Evolutionary conservation across 345 rosid genomes (phyloP), one percentile per base, ranked within the genome.

Genomic region (Geranium rotundifolium): DNA sequence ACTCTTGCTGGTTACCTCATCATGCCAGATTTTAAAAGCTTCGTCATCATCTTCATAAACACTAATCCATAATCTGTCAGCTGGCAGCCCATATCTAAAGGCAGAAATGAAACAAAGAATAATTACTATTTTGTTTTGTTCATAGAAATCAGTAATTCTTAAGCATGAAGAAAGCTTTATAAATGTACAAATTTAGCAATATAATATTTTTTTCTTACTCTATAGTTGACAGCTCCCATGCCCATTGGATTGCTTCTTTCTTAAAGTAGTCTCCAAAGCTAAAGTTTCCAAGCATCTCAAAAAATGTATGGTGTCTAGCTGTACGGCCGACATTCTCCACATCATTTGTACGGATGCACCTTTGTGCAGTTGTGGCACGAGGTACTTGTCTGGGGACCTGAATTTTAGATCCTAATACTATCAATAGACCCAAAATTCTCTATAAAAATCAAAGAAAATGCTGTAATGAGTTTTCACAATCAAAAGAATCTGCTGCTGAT

Each of bases 211-310:
- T 58, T 63, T 61, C 87, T 76, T 82, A 86, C 93, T 83, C 95
- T 50, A 29, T 61, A 5, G 91, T 89, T 49, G 98, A 92, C 61
- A 92, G 85, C 81, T 92, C 98, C 98, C 96, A 92, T 19, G 98
- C 96, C 95, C 98, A 89, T 66, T 63, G 76, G 56, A 92, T 87
- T 17, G 98, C 98, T 62, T 92, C 96, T 72, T 73, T 84, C 81
- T 89, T 92, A 73, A 92, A 89, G 77, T 92, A 92, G 75, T 92
- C 98, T 57, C 98, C 98, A 31, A 92, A 89, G 67, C 95, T 89
- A 73, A 92, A 92, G 77, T 92, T 92, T 60, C 98, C 95, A 18
- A 92, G 90, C 98, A 92, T 92, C 83, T 89, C 98, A 76, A 92
- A 92, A 73, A 92, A 89, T 10, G 96, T 89, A 50, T 92, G 98